A percentile compares a stretch with the other conserved stretches of the same genome.
Evolutionary conservation across 768 basidiomycete species (phyloP).

Genomic region (Crassisporium funariophilum): DNA sequence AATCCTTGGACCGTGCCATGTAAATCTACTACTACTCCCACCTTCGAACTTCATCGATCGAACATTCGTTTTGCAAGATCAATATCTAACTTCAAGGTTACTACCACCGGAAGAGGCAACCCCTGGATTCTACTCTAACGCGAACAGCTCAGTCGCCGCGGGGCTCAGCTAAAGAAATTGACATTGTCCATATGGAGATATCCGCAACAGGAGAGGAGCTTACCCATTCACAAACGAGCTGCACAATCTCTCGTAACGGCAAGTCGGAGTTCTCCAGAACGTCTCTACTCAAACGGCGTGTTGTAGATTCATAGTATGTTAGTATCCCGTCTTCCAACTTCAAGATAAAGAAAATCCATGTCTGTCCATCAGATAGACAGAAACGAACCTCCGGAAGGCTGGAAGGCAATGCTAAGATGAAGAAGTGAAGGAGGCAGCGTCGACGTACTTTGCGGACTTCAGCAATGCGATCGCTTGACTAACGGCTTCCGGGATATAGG

Average conservation of each 20-base stretch:
- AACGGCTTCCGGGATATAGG: constrained; percentile 30
- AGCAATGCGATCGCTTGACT: constrained; percentile 32
- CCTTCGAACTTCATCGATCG: too few species aligned
- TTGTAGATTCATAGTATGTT: constrained; percentile 27
- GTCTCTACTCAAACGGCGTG: constrained; percentile 22
- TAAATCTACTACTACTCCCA: too few species aligned
- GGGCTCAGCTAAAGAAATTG: constrained; percentile 18
- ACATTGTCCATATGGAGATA: constrained; percentile 9
- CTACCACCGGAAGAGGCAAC: not conserved
- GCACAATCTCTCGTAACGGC: constrained; percentile 25
- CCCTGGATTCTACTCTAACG: constrained; percentile 9
- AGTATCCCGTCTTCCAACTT: constrained; percentile 23
- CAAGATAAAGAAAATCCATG: constrained; percentile 34
- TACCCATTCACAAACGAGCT: constrained; percentile 29
- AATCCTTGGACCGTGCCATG: too few species aligned
- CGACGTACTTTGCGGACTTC: constrained; percentile 26
- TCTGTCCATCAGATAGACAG: constrained; percentile 34
- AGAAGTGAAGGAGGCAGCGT: constrained; percentile 13
- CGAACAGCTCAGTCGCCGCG: constrained; percentile 15
- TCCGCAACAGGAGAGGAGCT: constrained; percentile 10
- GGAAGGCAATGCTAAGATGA: constrained; percentile 18
- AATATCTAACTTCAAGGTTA: too few species aligned
- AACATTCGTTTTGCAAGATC: too few species aligned
- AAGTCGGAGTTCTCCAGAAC: constrained; percentile 18
- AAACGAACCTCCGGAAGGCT: constrained; percentile 32